phyloP scores from a whole-genome alignment of 257 asterid species.

The Handroanthus guayacan region DNA sequence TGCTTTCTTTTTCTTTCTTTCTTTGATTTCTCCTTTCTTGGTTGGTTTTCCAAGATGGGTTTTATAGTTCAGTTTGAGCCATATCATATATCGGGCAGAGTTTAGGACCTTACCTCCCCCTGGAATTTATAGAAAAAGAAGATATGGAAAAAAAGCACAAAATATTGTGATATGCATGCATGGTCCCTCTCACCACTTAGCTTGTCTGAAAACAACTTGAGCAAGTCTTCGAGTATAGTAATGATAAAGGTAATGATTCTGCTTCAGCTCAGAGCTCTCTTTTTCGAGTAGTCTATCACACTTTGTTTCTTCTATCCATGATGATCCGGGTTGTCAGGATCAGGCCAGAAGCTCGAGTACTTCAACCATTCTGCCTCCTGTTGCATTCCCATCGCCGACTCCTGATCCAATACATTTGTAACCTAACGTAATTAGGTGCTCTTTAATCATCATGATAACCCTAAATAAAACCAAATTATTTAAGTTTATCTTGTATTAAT shows the following conservation, averaged over 20 bases:
- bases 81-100: background rate
- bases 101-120: constrained; percentile 30
- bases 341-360: constrained; percentile 94
- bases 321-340: constrained; percentile 95
- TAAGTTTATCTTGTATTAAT: no score
- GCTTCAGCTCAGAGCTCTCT: constrained; percentile 27
- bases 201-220: constrained; percentile 44
- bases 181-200: constrained; percentile 45
- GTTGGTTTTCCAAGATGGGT: constrained; percentile 65
- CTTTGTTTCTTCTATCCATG: constrained; percentile 60
- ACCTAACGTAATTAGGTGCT: background rate
- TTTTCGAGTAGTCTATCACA: no score
- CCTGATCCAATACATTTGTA: constrained; percentile 56
- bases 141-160: constrained; percentile 7
- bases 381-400: constrained; percentile 65
- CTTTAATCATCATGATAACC: no score
- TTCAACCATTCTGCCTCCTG: constrained; percentile 98
- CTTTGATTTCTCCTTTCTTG: constrained; percentile 34
- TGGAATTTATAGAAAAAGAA: constrained; percentile 33
- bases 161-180: constrained; percentile 26
- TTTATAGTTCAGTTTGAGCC: constrained; percentile 53
- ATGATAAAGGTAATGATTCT: constrained; percentile 45
- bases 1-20: constrained; percentile 40
- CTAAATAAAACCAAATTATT: no score
- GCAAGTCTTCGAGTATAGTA: constrained; percentile 40